Evolutionary conservation across 2,329 filamentous ascomycete species (phyloP).

Genomic region (Colletotrichum horii): DNA sequence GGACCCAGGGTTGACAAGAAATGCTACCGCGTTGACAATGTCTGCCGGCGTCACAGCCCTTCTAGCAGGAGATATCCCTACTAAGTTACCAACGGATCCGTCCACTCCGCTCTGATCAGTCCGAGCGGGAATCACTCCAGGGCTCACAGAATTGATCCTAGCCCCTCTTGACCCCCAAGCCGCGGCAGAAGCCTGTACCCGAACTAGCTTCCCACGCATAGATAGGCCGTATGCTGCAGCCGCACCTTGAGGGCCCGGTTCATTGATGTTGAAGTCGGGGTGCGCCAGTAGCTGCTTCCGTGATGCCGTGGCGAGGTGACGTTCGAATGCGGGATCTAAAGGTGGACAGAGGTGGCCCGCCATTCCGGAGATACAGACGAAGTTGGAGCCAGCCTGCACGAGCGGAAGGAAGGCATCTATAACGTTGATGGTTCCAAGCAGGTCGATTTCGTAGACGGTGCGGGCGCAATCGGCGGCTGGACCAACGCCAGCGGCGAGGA

Average conservation of each 20-base stretch:
- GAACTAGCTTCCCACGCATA: not conserved
- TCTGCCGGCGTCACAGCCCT: not conserved
- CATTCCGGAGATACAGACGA: not conserved
- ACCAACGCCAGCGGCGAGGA: not conserved
- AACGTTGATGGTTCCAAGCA: not conserved
- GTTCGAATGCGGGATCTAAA: not conserved
- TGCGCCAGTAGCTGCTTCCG: not conserved
- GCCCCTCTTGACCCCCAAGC: not conserved
- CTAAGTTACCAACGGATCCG: not conserved
- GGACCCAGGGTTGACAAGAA: not conserved
- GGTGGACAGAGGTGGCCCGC: not conserved
- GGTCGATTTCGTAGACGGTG: not conserved
- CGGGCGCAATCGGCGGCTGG: not conserved
- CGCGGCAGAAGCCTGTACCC: not conserved
- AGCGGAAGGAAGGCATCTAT: not conserved
- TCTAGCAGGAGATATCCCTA: not conserved
- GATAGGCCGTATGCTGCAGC: not conserved
- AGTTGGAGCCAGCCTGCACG: not conserved
- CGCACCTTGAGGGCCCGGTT: not conserved
- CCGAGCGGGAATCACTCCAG: not conserved
- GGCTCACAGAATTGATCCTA: not conserved
- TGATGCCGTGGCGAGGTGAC: not conserved
- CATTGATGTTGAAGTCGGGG: not conserved
- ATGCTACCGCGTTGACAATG: not conserved
- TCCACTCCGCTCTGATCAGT: not conserved